A percentile compares a stretch with the other conserved stretches of the same genome.
Conservation (phyloP, 2,329 filamentous ascomycete species). For the Kalaharituber pfeilii region DNA sequence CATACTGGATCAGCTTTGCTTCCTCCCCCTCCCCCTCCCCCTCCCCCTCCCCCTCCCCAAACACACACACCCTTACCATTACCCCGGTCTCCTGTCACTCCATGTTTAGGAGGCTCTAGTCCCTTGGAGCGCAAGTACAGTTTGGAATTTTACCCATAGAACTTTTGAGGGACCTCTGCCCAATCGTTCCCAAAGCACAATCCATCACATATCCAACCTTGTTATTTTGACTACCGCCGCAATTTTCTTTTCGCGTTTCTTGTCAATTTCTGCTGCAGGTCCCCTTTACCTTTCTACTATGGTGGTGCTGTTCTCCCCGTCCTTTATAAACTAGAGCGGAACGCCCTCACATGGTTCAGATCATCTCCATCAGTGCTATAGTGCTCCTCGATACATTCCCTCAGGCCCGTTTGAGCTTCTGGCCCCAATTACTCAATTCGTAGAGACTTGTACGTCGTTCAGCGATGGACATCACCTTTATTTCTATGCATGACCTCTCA, state of each 20-base stretch:
- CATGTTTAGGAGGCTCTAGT: neutral
- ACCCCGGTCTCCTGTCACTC: neutral
- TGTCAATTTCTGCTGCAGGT: neutral
- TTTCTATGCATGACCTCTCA: conserved; percentile 68
- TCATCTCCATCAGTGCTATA: neutral
- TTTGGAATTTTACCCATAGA: neutral
- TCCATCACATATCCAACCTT: neutral
- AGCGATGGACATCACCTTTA: conserved; percentile 43
- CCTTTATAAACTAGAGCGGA: neutral
- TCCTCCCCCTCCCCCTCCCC: neutral
- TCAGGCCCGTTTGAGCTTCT: neutral
- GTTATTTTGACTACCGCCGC: neutral
- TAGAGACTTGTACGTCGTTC: neutral
- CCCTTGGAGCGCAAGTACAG: neutral
- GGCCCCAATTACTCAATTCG: neutral
- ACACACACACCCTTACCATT: neutral
- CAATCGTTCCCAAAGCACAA: neutral
- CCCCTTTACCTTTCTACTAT: neutral
- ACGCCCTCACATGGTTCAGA: neutral
- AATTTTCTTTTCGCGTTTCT: neutral
- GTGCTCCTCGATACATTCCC: neutral
- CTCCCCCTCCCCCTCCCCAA: neutral
- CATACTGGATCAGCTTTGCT: neutral
- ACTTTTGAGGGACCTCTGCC: neutral
- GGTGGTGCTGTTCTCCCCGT: conserved; percentile 1